Base-by-base conservation (phyloP, 805 yeast species). In the Hanseniaspora vineae region DNA sequence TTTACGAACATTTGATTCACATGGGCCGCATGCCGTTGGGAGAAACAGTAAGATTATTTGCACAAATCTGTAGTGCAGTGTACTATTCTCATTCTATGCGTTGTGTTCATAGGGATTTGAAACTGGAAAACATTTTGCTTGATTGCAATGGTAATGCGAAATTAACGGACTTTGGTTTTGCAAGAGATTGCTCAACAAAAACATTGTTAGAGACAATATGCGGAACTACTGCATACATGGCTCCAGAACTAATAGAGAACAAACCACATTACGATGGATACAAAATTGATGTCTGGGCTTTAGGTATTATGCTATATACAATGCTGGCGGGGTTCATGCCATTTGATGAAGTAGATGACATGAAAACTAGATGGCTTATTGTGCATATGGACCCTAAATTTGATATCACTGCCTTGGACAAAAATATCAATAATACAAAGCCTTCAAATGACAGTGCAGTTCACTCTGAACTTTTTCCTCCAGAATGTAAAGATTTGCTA, bases 181-280 rank as follows among this genome's bases (percentile, higher is more conserved):
- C 95, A 48, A 90, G 89, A 2, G 52, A 57, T 8, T 77, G 73
- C 50, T 71, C 71, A 32, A 67, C 72, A 0, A 70, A 81, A 45
- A 65, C 71, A 5, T 79, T 78, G 54, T 73, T 84, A 0, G 84
- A 81, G 45, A 92, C 96, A 0, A 72, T 88, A 1, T 90, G 98
- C 65, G 98, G 98, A 2, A 90, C 97, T 0, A 79, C 88, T 1
- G 94, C 87, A 2, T 90, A 90, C 61, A 89, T 90, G 96, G 96
- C 98, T 0, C 98, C 98, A 0, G 98, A 90, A 60, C 69, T 92
- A 51, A 68, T 89, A 15, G 68, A 70, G 48, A 73, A 79, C 51
- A 79, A 75, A 55, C 73, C 76, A 51, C 78, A 80, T 43, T 88
- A 88, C 61, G 78, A 79, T 40, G 97, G 97, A 0, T 73, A 77